Base-by-base conservation (phyloP, 2,329 filamentous ascomycete species). In the Aspergillus jensenii region DNA sequence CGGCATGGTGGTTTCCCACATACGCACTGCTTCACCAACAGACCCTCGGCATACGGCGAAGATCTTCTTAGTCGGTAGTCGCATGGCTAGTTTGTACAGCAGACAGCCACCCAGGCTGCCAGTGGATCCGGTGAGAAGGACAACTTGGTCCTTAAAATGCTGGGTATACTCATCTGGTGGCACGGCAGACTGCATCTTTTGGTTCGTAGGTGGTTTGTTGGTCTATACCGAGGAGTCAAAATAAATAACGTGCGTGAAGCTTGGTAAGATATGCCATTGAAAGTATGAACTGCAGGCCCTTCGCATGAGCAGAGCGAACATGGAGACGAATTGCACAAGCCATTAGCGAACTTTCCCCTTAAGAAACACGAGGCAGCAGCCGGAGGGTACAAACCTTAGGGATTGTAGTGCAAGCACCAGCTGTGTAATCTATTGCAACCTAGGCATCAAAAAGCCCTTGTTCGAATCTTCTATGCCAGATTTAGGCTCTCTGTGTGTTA, bases 121-220 rank as follows among this genome's bases (percentile, higher is more conserved):
- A 7, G 62, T 66, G 2, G 37, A 58, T 3, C 64, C 64, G 0
- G 64, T 63, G 2, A 66, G 62, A 17, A 66, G 54, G 11, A 66
- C 48, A 1, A 58, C 55, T 25, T 65, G 61, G 15, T 54, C 41
- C 48, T 51, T 23, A 43, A 58, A 64, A 11, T 35, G 27, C 11
- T 9, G 31, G 6, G 3, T 14, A 39, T 45, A 46, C 1, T 40
- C 31, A 25, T 47, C 14, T 4, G 17, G 21, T 40, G 12, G 12
- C 15, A 12, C 35, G 14, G 33, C 6, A 7, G 8, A 19, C n/a
- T 40, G 12, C 47, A 50, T 50, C 14, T 23, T 49, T 21, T 21
- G 3, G 19, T 40, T 23, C 11, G 0, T 15, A 25, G 17, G 9
- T 40, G 25, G 4, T 5, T 17, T 3, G 17, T 0, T n/a, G 19